Percentiles rank a stretch among this genome's conserved stretches.
Evolutionary conservation across 306 rosid species (phyloP).

Genomic region (Sechiopsis laciniata): DNA sequence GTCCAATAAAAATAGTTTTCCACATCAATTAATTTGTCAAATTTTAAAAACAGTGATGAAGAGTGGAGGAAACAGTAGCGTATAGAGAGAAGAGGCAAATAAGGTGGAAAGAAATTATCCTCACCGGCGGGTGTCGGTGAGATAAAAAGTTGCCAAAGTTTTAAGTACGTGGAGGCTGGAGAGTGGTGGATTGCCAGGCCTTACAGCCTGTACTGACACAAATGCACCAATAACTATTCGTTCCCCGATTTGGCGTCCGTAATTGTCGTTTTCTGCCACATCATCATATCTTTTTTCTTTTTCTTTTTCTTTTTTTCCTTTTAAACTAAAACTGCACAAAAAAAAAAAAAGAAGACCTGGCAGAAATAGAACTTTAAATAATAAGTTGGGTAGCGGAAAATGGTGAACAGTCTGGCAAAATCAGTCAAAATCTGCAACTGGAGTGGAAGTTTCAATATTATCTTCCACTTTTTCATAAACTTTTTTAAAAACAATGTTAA

Average conservation of each 20-base stretch:
- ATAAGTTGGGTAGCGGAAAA: slow-evolving; percentile 36
- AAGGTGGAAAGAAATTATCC: background rate
- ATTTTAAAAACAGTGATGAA: background rate
- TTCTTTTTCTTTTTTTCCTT: background rate
- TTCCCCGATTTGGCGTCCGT: slow-evolving; percentile 73
- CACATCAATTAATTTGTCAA: too few species aligned
- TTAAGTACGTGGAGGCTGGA: slow-evolving; percentile 21
- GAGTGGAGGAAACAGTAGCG: background rate
- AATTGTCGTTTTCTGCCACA: slow-evolving; percentile 64
- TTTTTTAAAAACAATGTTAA: too few species aligned
- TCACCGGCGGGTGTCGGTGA: slow-evolving; percentile 36
- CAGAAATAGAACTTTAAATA: background rate
- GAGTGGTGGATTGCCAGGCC: slow-evolving; percentile 46
- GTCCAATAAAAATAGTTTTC: too few species aligned
- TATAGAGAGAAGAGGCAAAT: background rate
- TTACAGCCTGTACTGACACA: slow-evolving; percentile 80
- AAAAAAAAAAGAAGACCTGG: background rate
- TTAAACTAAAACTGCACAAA: background rate
- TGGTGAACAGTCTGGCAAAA: slow-evolving; percentile 77
- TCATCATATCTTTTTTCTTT: slow-evolving; percentile 29
- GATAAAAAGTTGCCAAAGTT: slow-evolving; percentile 40
- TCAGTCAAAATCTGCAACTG: slow-evolving; percentile 50
- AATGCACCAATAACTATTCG: slow-evolving; percentile 60
- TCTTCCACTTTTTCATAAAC: too few species aligned
- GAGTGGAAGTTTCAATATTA: too few species aligned